Evolutionary conservation across 805 yeast species (phyloP), one percentile per base, ranked within the genome.

Genomic region (Pichia scutulata): DNA sequence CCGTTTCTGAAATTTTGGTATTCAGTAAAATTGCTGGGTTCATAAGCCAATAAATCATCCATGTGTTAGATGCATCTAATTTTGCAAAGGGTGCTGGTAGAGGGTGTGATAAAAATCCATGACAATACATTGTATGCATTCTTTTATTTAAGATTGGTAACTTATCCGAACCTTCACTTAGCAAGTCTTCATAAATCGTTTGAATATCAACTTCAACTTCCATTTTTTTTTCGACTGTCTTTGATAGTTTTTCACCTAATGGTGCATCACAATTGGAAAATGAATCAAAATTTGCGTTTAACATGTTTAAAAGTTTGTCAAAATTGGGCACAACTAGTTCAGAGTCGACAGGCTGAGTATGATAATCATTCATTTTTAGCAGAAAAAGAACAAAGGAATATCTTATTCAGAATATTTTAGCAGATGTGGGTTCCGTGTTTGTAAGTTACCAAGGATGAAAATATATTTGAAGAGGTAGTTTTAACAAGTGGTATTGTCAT

Each of bases 31-130:
- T 57, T 42, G 74, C 57, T 0, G 82, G 72, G 61, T 88, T 89
- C 43, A 77, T 62, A 7, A 84, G 67, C 99, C 99, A 93, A 63
- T 86, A 92, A 1, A 86, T 52, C 60, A 92, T 69, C 98, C 98
- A 93, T 0, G 96, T 82, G 53, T 84, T 89, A n/a, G 93, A 86
- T 0, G 97, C 93, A 65, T 92, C 97, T 44, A 88, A 70, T 0
- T 75, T 75, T 3, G 65, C 61, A 63, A 76, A 84, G 9, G 64
- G 69, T 2, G 67, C 55, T 0, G 89, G 86, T 25, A 86, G 70
- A 18, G 74, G 68, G 12, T 66, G 61, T 10, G 62, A 57, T 23
- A 80, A 66, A 19, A 70, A 68, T n/a, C 60, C 51, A 21, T 69
- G 64, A 14, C 79, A 64, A 59, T 73, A 85, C 46, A 55, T 52